Percentiles rank a stretch among this genome's conserved stretches.
Evolutionary conservation across 768 basidiomycete species (phyloP).

Genomic region (Tubosaeta sp.): DNA sequence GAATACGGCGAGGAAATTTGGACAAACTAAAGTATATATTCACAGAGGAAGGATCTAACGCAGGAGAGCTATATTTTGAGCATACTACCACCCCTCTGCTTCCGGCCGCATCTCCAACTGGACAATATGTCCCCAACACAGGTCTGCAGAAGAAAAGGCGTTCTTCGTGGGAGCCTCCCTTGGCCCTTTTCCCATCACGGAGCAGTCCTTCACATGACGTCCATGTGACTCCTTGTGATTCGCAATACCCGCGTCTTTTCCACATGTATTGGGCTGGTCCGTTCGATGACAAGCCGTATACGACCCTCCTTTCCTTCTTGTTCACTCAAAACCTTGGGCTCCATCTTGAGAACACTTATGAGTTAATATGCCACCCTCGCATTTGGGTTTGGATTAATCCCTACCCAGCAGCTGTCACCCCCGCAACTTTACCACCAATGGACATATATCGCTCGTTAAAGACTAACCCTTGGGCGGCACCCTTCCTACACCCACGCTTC

Average conservation of each 20-base stretch:
- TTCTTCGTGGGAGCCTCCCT: constrained; percentile 52
- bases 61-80: constrained; percentile 6
- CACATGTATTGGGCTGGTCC: constrained; percentile 98
- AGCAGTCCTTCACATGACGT: constrained; percentile 41
- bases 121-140: constrained; percentile 45
- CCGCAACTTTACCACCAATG: constrained; percentile 68
- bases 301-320: constrained; percentile 87
- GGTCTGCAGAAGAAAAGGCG: constrained; percentile 57
- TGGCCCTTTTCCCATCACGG: constrained; percentile 45
- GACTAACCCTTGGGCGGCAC: constrained; percentile 84
- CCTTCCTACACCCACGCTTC: constrained; percentile 35
- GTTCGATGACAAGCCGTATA: constrained; percentile 96
- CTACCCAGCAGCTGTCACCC: constrained; percentile 60
- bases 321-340: constrained; percentile 90
- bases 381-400: constrained; percentile 54
- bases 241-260: constrained; percentile 76
- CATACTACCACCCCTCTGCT: constrained; percentile 11
- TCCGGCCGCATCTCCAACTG: constrained; percentile 20
- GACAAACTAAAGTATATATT: constrained; percentile 83
- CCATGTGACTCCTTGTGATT: constrained; percentile 54
- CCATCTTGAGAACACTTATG: constrained; percentile 44
- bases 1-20: constrained; percentile 60
- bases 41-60: constrained; percentile 41
- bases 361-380: neutral
- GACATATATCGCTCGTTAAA: constrained; percentile 76